Base-by-base conservation (phyloP, 2,329 filamentous ascomycete species). In the Remersonia thermophila region DNA sequence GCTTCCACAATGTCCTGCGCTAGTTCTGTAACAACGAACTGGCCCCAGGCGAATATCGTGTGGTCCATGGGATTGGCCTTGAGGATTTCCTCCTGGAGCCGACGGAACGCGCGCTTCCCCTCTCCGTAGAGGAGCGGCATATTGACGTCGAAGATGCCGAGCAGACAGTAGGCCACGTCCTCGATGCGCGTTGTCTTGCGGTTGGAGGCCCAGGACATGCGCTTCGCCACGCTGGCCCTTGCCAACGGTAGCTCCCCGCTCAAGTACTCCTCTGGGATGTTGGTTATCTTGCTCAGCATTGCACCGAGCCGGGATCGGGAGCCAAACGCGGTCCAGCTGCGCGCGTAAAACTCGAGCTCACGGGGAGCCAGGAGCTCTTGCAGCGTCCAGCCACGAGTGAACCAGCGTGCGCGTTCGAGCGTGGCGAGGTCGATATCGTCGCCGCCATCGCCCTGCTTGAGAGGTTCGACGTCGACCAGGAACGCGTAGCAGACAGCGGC, bases 121-220 rank as follows among this genome's bases (percentile, higher is more conserved):
- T 59, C 53, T 0, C 61, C 62, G 27, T 65, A 66, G 0, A 64
- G 33, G 6, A 65, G 41, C 0, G 62, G 55, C 56, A 66, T 64
- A 14, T 60, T 55, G 13, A 66, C 51, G 1, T 49, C 47, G 16
- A 66, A 65, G 1, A 65, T 52, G 0, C 62, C 63, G 1, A 66
- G 40, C 0, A 67, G 46, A 17, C 55, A 63, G 28, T 66, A 66
- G 1, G 60, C 60, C 11, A 51, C 54, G 27, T 66, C 63, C 28
- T 66, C 62, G 0, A 33, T 3, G 3, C 55, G 39, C 0, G 46
- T 50, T 0, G 60, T 61, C 7, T 48, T 32, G 12, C 51, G 51
- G 5, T 34, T 42, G 8, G 55, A 55, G 31, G 50, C 58, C 57
- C 54, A 64, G 4, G 51, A 57, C 59, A 61, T 61, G 7, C 56